Evolutionary conservation across 768 basidiomycete genomes (phyloP).

Genomic region (Calocera viscosa): DNA sequence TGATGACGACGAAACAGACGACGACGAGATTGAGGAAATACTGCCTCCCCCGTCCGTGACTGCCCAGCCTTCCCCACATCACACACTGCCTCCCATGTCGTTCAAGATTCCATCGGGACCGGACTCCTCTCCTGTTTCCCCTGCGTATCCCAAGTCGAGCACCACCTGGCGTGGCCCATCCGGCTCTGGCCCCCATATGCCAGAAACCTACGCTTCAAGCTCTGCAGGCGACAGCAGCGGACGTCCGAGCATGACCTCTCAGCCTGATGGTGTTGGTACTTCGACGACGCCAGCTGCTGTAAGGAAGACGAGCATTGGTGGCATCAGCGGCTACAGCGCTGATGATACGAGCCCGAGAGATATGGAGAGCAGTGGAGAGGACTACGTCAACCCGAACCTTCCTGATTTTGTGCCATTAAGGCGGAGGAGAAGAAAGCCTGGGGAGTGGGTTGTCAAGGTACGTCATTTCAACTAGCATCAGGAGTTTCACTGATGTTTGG

Average conservation of each 20-base stretch:
- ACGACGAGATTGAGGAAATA: background rate
- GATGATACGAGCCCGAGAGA: background rate
- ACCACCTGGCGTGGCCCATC: background rate
- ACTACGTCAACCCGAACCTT: background rate
- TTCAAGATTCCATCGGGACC: background rate
- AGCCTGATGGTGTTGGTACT: background rate
- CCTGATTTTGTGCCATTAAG: background rate
- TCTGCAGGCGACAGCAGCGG: background rate
- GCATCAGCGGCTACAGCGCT: background rate
- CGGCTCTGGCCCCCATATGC: background rate
- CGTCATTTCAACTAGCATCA: background rate
- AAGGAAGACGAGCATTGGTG: background rate
- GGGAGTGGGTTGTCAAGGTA: slow-evolving; percentile 2
- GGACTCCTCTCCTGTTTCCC: background rate
- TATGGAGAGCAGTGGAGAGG: background rate
- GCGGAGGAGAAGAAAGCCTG: background rate
- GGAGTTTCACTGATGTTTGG: background rate
- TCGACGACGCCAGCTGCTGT: background rate
- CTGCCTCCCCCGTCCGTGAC: background rate
- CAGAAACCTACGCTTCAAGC: background rate
- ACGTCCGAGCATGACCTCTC: background rate
- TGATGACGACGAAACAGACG: background rate
- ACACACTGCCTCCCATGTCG: background rate
- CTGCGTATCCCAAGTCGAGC: background rate
- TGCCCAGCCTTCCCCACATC: background rate